A percentile compares a stretch with the other conserved stretches of the same genome.
Conservation (phyloP, 2,329 filamentous ascomycete species). For the Colletotrichum scovillei region DNA sequence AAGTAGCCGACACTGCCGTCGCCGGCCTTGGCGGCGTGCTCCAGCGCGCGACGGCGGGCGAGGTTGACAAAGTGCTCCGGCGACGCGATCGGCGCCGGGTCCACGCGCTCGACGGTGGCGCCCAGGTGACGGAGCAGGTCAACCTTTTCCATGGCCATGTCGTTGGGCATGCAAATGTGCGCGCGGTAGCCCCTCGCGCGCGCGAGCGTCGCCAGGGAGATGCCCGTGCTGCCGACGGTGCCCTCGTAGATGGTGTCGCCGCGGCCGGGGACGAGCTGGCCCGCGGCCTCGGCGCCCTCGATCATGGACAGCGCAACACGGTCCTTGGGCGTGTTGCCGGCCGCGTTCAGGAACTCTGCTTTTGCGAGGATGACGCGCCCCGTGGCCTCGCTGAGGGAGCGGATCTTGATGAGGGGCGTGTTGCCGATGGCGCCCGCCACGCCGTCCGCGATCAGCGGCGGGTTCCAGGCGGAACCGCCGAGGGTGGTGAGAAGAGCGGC, state of each 20-base stretch:
- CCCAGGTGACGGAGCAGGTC: constrained; percentile 90
- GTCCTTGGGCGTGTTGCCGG: constrained; percentile 94
- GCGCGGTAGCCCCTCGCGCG: constrained; percentile 90
- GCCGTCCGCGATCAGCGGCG: constrained; percentile 71
- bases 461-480: constrained; percentile 37
- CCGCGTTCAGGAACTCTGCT: constrained; percentile 95
- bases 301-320: constrained; percentile 94
- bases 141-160: constrained; percentile 89
- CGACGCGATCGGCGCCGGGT: constrained; percentile 93
- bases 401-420: constrained; percentile 89
- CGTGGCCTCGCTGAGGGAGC: constrained; percentile 85
- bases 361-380: constrained; percentile 93
- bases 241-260: constrained; percentile 98
- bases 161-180: constrained; percentile 97
- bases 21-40: constrained; percentile 71
- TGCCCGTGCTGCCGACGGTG: constrained; percentile 95
- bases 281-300: constrained; percentile 79
- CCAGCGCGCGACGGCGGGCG: constrained; percentile 78
- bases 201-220: constrained; percentile 90
- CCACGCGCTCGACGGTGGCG: constrained; percentile 90
- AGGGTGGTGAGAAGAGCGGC: constrained; percentile 34
- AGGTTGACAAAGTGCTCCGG: constrained; percentile 95
- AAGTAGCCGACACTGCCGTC: constrained; percentile 86
- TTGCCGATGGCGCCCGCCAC: constrained; percentile 94
- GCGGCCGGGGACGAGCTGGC: constrained; percentile 79